Percentiles rank a stretch among this genome's conserved stretches.
Evolutionary conservation across 352 stramenopile genomes (phyloP).

Genomic region (Pythium vanterpoolii): DNA sequence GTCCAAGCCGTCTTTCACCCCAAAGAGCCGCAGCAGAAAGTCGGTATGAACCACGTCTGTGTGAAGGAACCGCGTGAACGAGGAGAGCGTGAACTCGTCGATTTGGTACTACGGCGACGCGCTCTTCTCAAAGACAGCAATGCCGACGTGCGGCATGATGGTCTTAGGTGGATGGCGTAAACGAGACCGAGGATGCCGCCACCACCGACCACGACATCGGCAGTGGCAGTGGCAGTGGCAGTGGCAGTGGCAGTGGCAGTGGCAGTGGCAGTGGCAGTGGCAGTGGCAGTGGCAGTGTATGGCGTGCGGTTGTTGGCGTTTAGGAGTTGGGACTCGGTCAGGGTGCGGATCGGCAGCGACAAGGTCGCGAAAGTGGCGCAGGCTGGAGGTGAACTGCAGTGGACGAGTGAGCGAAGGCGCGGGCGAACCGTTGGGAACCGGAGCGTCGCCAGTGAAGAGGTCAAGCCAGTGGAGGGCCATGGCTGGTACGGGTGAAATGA

Average conservation of each 20-base stretch:
- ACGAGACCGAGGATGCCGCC: slow-evolving; percentile 8
- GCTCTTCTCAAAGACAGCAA: slow-evolving; percentile 12
- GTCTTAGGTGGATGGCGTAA: slow-evolving; percentile 19
- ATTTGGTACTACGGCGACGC: slow-evolving; percentile 12
- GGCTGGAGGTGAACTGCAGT: background rate
- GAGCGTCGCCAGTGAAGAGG: too few species aligned
- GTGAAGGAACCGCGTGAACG: slow-evolving; percentile 9
- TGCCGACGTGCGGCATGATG: slow-evolving; percentile 9
- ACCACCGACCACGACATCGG: slow-evolving; percentile 9
- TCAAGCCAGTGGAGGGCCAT: too few species aligned
- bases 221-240: background rate
- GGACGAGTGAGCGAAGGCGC: background rate
- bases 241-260: too few species aligned
- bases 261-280: too few species aligned
- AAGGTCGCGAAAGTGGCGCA: slow-evolving; percentile 1
- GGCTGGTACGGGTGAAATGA: too few species aligned
- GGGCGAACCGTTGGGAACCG: background rate
- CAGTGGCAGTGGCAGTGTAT: background rate
- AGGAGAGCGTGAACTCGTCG: slow-evolving; percentile 16
- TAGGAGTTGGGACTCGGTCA: slow-evolving; percentile 8
- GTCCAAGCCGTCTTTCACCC: slow-evolving; percentile 8
- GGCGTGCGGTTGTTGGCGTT: slow-evolving; percentile 10
- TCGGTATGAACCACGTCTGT: slow-evolving; percentile 3
- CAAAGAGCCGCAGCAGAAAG: slow-evolving; percentile 8
- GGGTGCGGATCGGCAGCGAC: background rate